Percentiles rank a stretch among this genome's conserved stretches.
Evolutionary conservation across 345 rosid species (phyloP).

Genomic region (Ceriops zippeliana): DNA sequence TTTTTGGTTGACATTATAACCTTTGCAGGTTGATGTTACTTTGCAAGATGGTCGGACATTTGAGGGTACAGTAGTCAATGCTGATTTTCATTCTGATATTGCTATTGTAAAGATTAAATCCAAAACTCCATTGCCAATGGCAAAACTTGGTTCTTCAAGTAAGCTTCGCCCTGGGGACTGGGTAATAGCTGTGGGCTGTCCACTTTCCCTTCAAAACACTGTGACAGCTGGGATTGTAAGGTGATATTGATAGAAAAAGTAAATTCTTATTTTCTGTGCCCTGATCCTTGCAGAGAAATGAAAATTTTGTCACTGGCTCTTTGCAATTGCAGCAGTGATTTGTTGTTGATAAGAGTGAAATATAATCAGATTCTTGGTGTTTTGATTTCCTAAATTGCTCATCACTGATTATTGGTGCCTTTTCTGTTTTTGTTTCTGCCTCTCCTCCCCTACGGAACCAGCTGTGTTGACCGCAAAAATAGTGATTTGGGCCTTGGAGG

Average conservation of each 20-base stretch:
- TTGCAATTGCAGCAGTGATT: too few relatives aligned
- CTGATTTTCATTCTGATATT: slow-evolving; percentile 89
- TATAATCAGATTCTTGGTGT: background rate
- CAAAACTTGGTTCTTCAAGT: slow-evolving; percentile 78
- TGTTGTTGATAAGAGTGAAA: background rate
- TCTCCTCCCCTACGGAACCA: slow-evolving; percentile 18
- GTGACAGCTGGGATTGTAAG: slow-evolving; percentile 93
- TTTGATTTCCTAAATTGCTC: background rate
- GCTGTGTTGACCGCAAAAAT: slow-evolving; percentile 95
- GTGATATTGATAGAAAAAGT: slow-evolving; percentile 22
- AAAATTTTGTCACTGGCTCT: too few relatives aligned
- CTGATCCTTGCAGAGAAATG: too few relatives aligned
- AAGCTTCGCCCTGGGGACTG: slow-evolving; percentile 95
- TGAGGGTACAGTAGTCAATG: slow-evolving; percentile 71
- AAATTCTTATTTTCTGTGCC: too few relatives aligned
- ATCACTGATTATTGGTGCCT: slow-evolving; percentile 11
- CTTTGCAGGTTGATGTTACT: slow-evolving; percentile 77
- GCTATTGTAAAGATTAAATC: slow-evolving; percentile 86
- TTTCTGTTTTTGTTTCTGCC: slow-evolving; percentile 8
- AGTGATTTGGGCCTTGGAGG: slow-evolving; percentile 92
- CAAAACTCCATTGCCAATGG: slow-evolving; percentile 70
- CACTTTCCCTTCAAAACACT: slow-evolving; percentile 90
- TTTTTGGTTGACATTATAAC: background rate
- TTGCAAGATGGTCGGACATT: slow-evolving; percentile 93
- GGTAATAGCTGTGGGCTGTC: slow-evolving; percentile 92